Base-by-base conservation (phyloP, 164 flowering plant species). In the Chloranthus sessilifolius region DNA sequence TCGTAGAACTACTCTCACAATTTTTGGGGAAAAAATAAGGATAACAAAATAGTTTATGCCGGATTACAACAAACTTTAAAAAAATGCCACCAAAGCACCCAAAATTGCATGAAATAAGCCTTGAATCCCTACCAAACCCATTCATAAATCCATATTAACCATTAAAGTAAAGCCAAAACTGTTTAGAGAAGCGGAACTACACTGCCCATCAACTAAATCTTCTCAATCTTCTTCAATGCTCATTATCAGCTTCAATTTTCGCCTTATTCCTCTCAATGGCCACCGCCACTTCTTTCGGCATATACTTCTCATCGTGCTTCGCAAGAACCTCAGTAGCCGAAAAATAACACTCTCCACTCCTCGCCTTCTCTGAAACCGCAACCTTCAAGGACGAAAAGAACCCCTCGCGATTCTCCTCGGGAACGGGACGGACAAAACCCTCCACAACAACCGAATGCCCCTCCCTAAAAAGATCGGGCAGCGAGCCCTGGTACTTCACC, bases 261-360 rank as follows among this genome's bases (percentile, higher is more conserved):
- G 78, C 78, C 67, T 78, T 90, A 48, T 90, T 90, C 80, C 72
- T 83, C 77, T 87, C 96, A 3, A 90, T 64, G 1, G 88, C 95
- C 8, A 63, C 68, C 0, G 96, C 98, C 11, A 90, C 89, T 49
- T 90, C 98, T 22, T 54, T 26, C 0, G 96, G 98, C 96, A 90
- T 90, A 57, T 90, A 90, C 78, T 90, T 90, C 76, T 87, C 96
- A 26, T 90, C 98, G 40, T 90, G 98, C 80, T 90, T 90, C 1
- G 96, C 98, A 40, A 90, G 73, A 21, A 90, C 98, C 69, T 87
- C 96, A 0, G 70, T 60, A 0, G 89, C 98, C 16, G 75, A 38
- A 40, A 90, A 87, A 44, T 70, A 90, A 55, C 75, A 87, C 0
- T 75, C 89, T 29, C 65, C 64, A 10, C 68, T 70, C 62, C 82